Evolutionary conservation across 305 asterid species (phyloP).

Genomic region (Fraxinus xanthoxyloides): DNA sequence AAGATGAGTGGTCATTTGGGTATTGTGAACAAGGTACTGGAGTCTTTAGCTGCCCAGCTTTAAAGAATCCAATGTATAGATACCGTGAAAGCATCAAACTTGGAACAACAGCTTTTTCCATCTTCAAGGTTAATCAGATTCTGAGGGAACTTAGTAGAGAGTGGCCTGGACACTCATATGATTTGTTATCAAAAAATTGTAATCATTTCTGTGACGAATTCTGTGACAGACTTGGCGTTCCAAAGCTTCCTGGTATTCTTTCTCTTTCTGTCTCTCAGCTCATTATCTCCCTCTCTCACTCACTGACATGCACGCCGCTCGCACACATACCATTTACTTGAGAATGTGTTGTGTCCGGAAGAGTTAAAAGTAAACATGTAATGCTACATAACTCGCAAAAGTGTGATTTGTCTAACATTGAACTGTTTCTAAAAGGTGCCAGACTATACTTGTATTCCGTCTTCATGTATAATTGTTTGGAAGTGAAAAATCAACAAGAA

Average conservation of each 20-base stretch:
- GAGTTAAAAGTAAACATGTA: background rate
- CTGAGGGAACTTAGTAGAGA: conserved; percentile 53
- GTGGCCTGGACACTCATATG: conserved; percentile 46
- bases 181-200: conserved; percentile 46
- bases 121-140: conserved; percentile 40
- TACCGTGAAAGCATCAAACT: conserved; percentile 65
- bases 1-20: conserved; percentile 98
- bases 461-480: background rate
- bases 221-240: conserved; percentile 50
- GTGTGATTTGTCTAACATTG: background rate
- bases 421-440: background rate
- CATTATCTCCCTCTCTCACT: background rate
- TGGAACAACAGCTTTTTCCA: conserved; percentile 37
- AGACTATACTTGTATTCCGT: background rate
- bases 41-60: conserved; percentile 84
- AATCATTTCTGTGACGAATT: conserved; percentile 53
- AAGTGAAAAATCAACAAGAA: background rate
- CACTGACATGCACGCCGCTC: background rate
- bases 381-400: background rate
- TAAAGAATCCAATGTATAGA: conserved; percentile 87
- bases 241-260: conserved; percentile 46
- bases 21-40: conserved; percentile 94
- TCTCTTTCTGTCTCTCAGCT: background rate
- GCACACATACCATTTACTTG: background rate
- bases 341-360: background rate